A percentile compares a stretch with the other conserved stretches of the same genome.
phyloP scores from a whole-genome alignment of 208 protist genomes.

The Tritrichomonas musculus region DNA sequence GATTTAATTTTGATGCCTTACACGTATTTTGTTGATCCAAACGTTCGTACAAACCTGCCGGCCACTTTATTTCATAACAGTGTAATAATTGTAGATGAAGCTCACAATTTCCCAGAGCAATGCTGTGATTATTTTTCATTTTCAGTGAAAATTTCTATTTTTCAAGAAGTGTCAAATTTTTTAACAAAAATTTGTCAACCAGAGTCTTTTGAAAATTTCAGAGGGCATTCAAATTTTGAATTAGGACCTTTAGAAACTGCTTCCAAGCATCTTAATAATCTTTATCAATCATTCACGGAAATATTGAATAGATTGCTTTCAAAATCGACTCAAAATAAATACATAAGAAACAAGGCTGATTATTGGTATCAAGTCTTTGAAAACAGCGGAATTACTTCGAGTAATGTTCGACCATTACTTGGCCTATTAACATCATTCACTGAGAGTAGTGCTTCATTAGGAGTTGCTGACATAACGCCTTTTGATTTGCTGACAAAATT shows the following conservation, averaged over 20 bases:
- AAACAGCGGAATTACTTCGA: not conserved
- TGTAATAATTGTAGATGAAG: slow-evolving; percentile 18
- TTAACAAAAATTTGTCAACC: not conserved
- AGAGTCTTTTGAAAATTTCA: not conserved
- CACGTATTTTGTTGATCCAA: not conserved
- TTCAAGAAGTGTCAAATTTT: not conserved
- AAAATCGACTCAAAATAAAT: not conserved
- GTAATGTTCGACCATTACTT: not conserved
- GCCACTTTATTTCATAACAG: not conserved
- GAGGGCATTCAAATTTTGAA: not conserved
- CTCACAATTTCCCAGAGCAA: slow-evolving; percentile 31
- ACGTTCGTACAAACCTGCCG: not conserved
- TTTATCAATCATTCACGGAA: not conserved
- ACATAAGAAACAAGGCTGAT: not conserved
- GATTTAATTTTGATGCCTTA: slow-evolving; percentile 20
- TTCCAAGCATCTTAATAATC: not conserved
- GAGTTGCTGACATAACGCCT: not conserved
- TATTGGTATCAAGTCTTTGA: not conserved
- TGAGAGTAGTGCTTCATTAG: not conserved
- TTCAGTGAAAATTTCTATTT: not conserved
- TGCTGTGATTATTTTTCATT: slow-evolving; percentile 29
- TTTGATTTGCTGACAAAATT: not conserved
- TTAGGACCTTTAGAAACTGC: not conserved
- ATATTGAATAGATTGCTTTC: too few relatives aligned
- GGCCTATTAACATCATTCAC: not conserved